Percentiles rank a stretch among this genome's conserved stretches.
These are phyloP conservation scores for Phytophthora cactorum DNA, from an alignment of 352 stramenopile genomes.

Conservation along the genomic window DNA sequence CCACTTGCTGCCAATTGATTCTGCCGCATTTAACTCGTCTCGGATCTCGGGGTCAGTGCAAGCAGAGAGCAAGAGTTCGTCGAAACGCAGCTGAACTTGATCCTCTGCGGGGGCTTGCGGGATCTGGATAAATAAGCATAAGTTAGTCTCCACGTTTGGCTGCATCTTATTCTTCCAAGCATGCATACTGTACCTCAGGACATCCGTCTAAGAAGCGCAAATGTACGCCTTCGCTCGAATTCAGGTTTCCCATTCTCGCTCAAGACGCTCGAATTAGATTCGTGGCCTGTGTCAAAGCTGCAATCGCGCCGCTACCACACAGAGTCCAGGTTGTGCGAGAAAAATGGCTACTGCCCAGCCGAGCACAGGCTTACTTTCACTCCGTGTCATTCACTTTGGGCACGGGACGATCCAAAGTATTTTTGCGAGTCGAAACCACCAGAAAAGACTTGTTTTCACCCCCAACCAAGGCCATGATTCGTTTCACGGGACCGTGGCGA, in stretches of 20 bases:
- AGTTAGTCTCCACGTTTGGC: slow-evolving; percentile 11
- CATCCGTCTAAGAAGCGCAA: slow-evolving; percentile 67
- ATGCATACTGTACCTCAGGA: slow-evolving; percentile 44
- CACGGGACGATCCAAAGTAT: slow-evolving; percentile 28
- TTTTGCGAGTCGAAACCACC: slow-evolving; percentile 39
- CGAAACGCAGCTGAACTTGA: slow-evolving; percentile 53
- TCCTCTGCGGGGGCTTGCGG: slow-evolving; percentile 43
- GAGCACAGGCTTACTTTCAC: slow-evolving; percentile 1
- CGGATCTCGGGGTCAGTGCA: slow-evolving; percentile 31
- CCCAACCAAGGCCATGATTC: slow-evolving; percentile 2
- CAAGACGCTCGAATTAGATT: not conserved
- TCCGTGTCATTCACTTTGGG: slow-evolving; percentile 9
- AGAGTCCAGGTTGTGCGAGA: slow-evolving; percentile 18
- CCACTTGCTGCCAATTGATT: slow-evolving; percentile 71
- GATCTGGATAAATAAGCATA: slow-evolving; percentile 41
- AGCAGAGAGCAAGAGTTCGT: slow-evolving; percentile 48
- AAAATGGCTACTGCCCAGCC: slow-evolving; percentile 29
- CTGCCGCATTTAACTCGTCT: slow-evolving; percentile 50
- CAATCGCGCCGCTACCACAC: no score
- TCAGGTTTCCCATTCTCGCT: slow-evolving; percentile 56
- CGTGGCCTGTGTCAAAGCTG: no score
- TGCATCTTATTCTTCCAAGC: not conserved
- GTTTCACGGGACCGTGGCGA: slow-evolving; percentile 20
- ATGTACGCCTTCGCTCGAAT: slow-evolving; percentile 41
- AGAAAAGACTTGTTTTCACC: not conserved